Base-by-base conservation (phyloP, 768 basidiomycete genomes). In the Leccinum boreale region DNA sequence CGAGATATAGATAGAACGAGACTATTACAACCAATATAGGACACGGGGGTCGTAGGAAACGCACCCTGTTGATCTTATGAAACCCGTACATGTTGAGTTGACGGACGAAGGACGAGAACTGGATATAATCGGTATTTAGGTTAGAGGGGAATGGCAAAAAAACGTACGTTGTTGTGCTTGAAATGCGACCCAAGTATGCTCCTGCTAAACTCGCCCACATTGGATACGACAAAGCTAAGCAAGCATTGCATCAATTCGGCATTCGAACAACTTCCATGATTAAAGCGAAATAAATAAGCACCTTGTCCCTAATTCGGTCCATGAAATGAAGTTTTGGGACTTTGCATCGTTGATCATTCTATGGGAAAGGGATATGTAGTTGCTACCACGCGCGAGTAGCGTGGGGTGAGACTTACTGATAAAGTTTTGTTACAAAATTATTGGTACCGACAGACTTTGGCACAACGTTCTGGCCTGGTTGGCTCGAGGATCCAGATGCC, bases 1-100 rank as follows among this genome's bases (percentile, higher is more conserved):
- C 10, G 26, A 53, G 8, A 55, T 11, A 57, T n/a, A 10, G 17
- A 65, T 58, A 28, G 5, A 56, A 59, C 12, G 17, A 21, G 50
- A 56, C 57, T 50, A 54, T 63, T 58, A 68, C 51, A 46, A 61
- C 44, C 31, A 56, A 50, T 29, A 57, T 5, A 19, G 35, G 45
- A 45, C 24, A 50, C 3, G 36, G 42, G n/a, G 55, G 50, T 45
- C 44, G 56, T 6, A 52, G 28, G 23, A 12, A 52, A 78, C 83
- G 60, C 57, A 90, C 88, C 74, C 91, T 81, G 71, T 93, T 93
- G 74, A 92, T 92, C 75, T 95, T 95, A 73, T 94, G 92, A 74
- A 95, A 96, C 42, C 92, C 92, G 65, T 94, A 96, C 91, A 94
- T 95, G 77, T 96, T 95, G 55, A 95, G 81, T 72, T 95, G 94